phyloP scores from a whole-genome alignment of 805 yeast genomes.

The Cyberlindnera mrakii region DNA sequence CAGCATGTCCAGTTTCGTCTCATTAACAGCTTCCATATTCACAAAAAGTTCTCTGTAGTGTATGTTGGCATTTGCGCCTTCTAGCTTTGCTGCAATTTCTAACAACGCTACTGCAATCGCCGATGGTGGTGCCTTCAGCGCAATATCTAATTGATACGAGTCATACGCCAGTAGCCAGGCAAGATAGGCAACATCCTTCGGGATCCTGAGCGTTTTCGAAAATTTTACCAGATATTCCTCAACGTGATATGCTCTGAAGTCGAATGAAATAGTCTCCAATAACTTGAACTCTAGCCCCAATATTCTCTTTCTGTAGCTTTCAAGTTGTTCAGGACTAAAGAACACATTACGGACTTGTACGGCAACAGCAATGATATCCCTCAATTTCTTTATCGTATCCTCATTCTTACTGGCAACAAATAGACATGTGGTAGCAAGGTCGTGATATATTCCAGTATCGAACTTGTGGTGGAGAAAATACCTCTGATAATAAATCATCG shows the following conservation, averaged over 20 bases:
- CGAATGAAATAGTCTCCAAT: constrained; percentile 73
- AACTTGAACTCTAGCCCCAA: constrained; percentile 63
- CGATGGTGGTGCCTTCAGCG: constrained; percentile 69
- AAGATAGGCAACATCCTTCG: constrained; percentile 42
- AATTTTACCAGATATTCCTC: constrained; percentile 64
- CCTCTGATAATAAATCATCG: constrained; percentile 70
- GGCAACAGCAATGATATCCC: constrained; percentile 48
- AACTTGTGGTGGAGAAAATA: constrained; percentile 61
- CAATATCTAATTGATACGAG: constrained; percentile 59
- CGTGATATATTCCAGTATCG: constrained; percentile 45
- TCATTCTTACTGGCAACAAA: constrained; percentile 73
- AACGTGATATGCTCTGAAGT: constrained; percentile 61
- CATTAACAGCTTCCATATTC: constrained; percentile 27
- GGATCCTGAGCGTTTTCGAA: constrained; percentile 42
- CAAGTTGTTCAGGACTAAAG: constrained; percentile 32
- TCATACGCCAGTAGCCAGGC: constrained; percentile 81
- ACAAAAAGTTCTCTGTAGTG: constrained; percentile 9
- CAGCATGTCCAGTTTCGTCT: constrained; percentile 51
- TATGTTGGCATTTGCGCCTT: constrained; percentile 24
- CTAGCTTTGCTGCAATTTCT: constrained; percentile 50
- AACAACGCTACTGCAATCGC: constrained; percentile 65
- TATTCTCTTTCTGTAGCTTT: constrained; percentile 49
- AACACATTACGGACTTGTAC: constrained; percentile 27
- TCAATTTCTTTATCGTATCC: constrained; percentile 73
- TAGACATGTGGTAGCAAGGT: constrained; percentile 64